Evolutionary conservation across 2,329 filamentous ascomycete genomes (phyloP).

Genomic region (Paraconiothyrium brasiliense): DNA sequence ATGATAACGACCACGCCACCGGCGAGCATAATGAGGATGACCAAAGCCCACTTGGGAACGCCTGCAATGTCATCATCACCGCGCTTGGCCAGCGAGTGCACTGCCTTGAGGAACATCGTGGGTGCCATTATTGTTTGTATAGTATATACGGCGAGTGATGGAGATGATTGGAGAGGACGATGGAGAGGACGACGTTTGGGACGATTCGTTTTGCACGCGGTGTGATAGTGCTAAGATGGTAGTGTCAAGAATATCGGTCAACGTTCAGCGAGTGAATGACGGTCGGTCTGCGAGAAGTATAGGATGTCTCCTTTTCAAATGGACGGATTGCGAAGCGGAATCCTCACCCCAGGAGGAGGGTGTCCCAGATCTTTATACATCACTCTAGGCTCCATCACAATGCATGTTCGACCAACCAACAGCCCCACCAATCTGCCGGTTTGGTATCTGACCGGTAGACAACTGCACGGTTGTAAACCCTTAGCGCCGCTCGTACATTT

Average conservation of each 20-base stretch:
- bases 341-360: background rate
- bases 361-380: slow-evolving; percentile 9
- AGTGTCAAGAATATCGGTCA: background rate
- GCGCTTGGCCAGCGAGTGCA: slow-evolving; percentile 19
- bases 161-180: background rate
- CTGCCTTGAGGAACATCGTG: background rate
- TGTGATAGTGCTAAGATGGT: background rate
- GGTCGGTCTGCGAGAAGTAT: background rate
- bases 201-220: background rate
- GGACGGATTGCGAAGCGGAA: background rate
- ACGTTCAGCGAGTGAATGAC: background rate
- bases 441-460: slow-evolving; percentile 4
- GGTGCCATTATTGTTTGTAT: slow-evolving; percentile 1
- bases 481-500: background rate
- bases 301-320: background rate
- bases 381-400: background rate
- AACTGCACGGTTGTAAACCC: background rate
- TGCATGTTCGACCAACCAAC: background rate
- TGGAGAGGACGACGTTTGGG: background rate
- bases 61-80: slow-evolving; percentile 31
- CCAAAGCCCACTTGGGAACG: slow-evolving; percentile 36
- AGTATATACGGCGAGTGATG: background rate
- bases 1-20: slow-evolving; percentile 31
- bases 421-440: background rate
- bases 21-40: slow-evolving; percentile 43